Conservation (phyloP, 129 eudicot genomes). For the Escallonia herrerae region DNA sequence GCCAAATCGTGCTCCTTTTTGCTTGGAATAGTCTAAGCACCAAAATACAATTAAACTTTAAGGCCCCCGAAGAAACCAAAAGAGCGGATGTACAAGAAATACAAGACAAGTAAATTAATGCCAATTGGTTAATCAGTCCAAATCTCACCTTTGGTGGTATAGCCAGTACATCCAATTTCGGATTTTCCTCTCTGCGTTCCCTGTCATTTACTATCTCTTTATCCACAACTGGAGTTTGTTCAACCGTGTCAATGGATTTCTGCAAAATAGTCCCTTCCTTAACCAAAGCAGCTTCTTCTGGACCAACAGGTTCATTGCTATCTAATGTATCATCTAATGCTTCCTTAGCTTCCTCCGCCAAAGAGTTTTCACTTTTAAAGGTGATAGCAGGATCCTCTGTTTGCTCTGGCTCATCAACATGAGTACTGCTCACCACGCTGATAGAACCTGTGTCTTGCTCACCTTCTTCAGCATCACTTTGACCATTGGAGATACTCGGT, state of each 20-base stretch:
- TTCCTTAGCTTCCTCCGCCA: conserved; percentile 22
- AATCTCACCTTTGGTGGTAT: conserved; percentile 43
- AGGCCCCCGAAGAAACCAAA: not conserved
- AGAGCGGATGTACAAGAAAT: not conserved
- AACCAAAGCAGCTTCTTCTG: conserved; percentile 26
- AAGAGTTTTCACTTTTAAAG: not conserved
- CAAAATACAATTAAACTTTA: conserved; percentile 15
- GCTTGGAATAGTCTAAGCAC: conserved; percentile 39
- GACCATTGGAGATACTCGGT: not conserved
- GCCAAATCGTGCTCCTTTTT: conserved; percentile 30
- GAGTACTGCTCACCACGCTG: conserved; percentile 1
- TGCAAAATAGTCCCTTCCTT: conserved; percentile 17
- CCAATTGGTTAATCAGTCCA: not conserved
- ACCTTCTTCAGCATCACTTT: conserved; percentile 2
- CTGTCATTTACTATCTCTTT: conserved; percentile 1
- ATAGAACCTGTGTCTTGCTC: conserved; percentile 11
- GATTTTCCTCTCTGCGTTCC: conserved; percentile 20
- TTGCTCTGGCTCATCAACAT: conserved; percentile 6
- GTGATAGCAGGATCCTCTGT: conserved; percentile 11
- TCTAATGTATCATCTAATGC: conserved; percentile 10
- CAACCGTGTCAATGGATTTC: conserved; percentile 3
- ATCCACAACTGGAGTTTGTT: conserved; percentile 3
- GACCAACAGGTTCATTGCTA: conserved; percentile 7
- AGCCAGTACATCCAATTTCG: conserved; percentile 22
- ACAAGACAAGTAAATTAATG: not conserved